phyloP scores from a whole-genome alignment of 768 basidiomycete species.

The Dacryopinax primogenitus region DNA sequence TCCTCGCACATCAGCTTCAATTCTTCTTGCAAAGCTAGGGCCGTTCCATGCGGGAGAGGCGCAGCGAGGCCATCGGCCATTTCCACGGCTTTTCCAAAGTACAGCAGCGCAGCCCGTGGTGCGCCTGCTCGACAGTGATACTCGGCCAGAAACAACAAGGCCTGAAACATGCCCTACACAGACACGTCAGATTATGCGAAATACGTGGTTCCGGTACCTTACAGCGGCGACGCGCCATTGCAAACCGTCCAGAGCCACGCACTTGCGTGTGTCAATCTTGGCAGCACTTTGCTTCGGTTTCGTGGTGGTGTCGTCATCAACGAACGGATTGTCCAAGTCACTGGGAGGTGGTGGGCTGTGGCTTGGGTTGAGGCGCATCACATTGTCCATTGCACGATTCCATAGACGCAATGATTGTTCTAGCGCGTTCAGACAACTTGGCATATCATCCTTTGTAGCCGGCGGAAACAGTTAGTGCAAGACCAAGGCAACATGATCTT shows the following conservation, averaged over 20 bases:
- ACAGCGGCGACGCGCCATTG: constrained; percentile 64
- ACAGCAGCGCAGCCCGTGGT: constrained; percentile 72
- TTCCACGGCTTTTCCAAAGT: constrained; percentile 61
- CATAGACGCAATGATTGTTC: constrained; percentile 64
- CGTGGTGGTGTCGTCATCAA: constrained; percentile 16
- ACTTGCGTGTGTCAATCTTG: constrained; percentile 23
- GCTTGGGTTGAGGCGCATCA: constrained; percentile 43
- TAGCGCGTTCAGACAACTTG: constrained; percentile 42
- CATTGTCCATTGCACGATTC: constrained; percentile 62
- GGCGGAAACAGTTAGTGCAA: neutral
- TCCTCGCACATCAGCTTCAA: constrained; percentile 52
- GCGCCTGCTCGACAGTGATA: constrained; percentile 65
- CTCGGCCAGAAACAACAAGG: constrained; percentile 50
- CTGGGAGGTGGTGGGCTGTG: constrained; percentile 20
- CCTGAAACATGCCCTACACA: constrained; percentile 42
- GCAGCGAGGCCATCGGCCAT: constrained; percentile 58
- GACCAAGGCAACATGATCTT: neutral
- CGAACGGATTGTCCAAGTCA: constrained; percentile 19
- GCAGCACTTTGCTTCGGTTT: constrained; percentile 17
- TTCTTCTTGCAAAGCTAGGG: constrained; percentile 54
- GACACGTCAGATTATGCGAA: neutral
- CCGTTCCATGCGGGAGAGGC: constrained; percentile 50
- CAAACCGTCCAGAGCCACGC: constrained; percentile 38
- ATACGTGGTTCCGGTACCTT: neutral
- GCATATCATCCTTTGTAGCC: constrained; percentile 45